These are phyloP conservation scores for Starmerella kuoi DNA, from an alignment of 805 yeast species.

Conservation along the genomic window DNA sequence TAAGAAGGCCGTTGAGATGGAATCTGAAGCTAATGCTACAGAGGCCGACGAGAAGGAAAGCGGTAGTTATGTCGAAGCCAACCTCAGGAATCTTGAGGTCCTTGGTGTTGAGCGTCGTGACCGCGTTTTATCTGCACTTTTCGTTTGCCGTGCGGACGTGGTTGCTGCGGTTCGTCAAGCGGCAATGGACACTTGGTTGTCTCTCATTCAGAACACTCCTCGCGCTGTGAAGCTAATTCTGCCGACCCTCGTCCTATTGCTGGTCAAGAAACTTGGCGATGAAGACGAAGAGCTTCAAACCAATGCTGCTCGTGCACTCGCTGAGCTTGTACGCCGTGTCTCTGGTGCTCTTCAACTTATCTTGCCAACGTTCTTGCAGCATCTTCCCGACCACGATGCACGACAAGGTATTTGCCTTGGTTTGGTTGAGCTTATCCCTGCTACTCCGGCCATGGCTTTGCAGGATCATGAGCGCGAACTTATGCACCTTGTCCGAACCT, in stretches of 20 bases:
- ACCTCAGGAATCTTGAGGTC: constrained; percentile 38
- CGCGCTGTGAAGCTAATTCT: constrained; percentile 83
- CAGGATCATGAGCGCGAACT: constrained; percentile 53
- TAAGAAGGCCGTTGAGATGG: constrained; percentile 27
- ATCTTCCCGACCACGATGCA: constrained; percentile 63
- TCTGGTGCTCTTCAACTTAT: constrained; percentile 71
- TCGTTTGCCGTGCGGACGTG: constrained; percentile 86
- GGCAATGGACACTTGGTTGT: constrained; percentile 92
- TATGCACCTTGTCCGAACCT: constrained; percentile 61
- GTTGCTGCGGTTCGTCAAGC: constrained; percentile 79
- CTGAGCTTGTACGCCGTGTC: constrained; percentile 88
- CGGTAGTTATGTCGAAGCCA: constrained; percentile 11
- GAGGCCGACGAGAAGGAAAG: constrained; percentile 28
- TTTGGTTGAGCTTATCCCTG: constrained; percentile 66
- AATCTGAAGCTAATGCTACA: constrained; percentile 21
- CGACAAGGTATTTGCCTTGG: constrained; percentile 97
- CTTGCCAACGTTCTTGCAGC: constrained; percentile 64
- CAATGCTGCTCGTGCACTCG: constrained; percentile 86
- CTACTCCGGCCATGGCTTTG: constrained; percentile 46
- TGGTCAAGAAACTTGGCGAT: constrained; percentile 76
- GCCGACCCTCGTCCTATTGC: constrained; percentile 66
- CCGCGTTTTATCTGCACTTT: constrained; percentile 69
- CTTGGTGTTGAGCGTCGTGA: constrained; percentile 85
- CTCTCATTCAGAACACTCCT: constrained; percentile 91
- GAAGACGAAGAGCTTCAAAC: constrained; percentile 63